Percentiles rank a stretch among this genome's conserved stretches.
Conservation (phyloP, 2,329 filamentous ascomycete genomes). For the Alternaria arborescens region DNA sequence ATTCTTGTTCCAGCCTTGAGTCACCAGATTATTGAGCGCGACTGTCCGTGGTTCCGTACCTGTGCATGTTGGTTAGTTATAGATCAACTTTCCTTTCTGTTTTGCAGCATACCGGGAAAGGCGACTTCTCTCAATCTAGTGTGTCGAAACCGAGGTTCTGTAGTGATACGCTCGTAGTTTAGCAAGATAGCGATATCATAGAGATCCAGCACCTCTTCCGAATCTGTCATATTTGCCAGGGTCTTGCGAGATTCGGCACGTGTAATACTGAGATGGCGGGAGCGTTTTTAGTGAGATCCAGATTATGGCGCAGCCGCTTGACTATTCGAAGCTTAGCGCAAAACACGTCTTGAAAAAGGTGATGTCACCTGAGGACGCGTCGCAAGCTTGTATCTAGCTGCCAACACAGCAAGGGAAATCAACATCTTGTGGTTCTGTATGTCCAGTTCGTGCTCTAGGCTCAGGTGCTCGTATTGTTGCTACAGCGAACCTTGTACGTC, state of each 20-base stretch:
- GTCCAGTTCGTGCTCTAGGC: background rate
- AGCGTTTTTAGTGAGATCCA: background rate
- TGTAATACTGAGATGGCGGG: background rate
- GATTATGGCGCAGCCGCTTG: background rate
- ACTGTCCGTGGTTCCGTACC: background rate
- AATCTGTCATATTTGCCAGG: background rate
- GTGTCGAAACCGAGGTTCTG: background rate
- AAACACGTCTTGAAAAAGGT: background rate
- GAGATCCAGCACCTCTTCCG: constrained; percentile 3
- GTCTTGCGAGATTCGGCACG: background rate
- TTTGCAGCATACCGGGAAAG: background rate
- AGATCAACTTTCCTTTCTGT: background rate
- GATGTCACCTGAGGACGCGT: background rate
- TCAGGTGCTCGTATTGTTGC: background rate
- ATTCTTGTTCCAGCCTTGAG: constrained; percentile 4
- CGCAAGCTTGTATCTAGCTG: background rate
- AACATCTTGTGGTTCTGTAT: background rate
- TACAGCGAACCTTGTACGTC: background rate
- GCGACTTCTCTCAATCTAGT: constrained; percentile 8
- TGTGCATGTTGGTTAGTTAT: background rate
- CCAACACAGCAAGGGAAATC: background rate
- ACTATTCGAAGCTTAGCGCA: background rate
- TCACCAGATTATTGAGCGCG: background rate
- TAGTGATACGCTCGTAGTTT: background rate
- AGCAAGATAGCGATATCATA: constrained; percentile 4